A percentile compares a stretch with the other conserved stretches of the same genome.
Conservation (phyloP, 495 filamentous ascomycete genomes). For the Penicillium taxi region DNA sequence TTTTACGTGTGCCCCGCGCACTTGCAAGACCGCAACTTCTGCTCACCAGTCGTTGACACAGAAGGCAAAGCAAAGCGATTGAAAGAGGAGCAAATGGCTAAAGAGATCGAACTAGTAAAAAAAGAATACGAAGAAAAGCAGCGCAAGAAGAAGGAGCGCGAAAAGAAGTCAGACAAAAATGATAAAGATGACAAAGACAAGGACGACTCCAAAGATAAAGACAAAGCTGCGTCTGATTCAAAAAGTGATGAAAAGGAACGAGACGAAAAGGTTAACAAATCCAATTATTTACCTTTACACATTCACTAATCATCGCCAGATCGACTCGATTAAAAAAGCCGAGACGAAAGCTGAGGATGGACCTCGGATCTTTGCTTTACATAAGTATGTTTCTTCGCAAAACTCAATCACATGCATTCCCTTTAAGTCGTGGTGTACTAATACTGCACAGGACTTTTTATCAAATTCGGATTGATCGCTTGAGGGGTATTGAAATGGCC, state of each 20-base stretch:
- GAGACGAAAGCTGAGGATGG: slow-evolving; percentile 32
- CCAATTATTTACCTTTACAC: background rate
- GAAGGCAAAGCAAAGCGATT: slow-evolving; percentile 60
- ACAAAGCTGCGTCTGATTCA: slow-evolving; percentile 15
- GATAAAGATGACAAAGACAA: slow-evolving; percentile 43
- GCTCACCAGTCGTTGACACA: slow-evolving; percentile 68
- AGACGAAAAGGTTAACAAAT: slow-evolving; percentile 39
- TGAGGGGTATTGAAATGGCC: slow-evolving; percentile 69
- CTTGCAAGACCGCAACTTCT: slow-evolving; percentile 76
- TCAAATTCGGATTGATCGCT: slow-evolving; percentile 71
- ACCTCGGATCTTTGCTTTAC: slow-evolving; percentile 76
- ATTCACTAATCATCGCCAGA: slow-evolving; percentile 15
- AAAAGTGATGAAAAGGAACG: slow-evolving; percentile 48
- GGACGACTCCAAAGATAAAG: slow-evolving; percentile 40
- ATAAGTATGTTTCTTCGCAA: slow-evolving; percentile 54
- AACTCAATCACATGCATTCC: no score
- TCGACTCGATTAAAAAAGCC: slow-evolving; percentile 32
- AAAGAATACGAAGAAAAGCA: slow-evolving; percentile 40
- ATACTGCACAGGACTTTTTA: slow-evolving; percentile 61
- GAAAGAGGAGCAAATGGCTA: slow-evolving; percentile 57
- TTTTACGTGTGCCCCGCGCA: slow-evolving; percentile 86
- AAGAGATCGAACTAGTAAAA: slow-evolving; percentile 71
- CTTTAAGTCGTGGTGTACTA: background rate
- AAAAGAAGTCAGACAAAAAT: slow-evolving; percentile 17
- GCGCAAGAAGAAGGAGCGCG: slow-evolving; percentile 27